Evolutionary conservation across 306 rosid genomes (phyloP).

Genomic region (Vigna hirtella): DNA sequence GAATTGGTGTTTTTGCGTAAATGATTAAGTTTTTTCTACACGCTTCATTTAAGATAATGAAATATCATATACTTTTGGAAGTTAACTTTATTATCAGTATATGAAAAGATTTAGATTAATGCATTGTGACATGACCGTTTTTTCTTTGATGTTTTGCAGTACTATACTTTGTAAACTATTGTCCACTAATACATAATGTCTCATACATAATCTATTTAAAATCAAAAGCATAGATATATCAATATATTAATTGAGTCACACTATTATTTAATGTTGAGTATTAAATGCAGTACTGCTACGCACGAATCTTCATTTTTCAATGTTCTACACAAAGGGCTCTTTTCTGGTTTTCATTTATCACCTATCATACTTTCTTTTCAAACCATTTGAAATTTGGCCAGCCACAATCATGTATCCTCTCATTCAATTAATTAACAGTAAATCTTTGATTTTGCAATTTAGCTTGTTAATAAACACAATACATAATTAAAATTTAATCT

Average conservation of each 20-base stretch:
- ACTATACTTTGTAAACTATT: not conserved
- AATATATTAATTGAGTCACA: constrained; percentile 1
- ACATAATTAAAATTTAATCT: not conserved
- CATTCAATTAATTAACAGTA: constrained; percentile 12
- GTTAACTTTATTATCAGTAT: too few relatives aligned
- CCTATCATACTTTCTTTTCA: constrained; percentile 7
- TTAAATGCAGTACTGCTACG: constrained; percentile 29
- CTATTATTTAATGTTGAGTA: not conserved
- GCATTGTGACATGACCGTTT: not conserved
- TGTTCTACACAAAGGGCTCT: not conserved
- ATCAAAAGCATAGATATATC: constrained; percentile 2
- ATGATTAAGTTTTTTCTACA: too few relatives aligned
- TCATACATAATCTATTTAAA: not conserved
- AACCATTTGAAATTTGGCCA: constrained; percentile 28
- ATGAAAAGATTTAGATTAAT: too few relatives aligned
- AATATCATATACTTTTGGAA: too few relatives aligned
- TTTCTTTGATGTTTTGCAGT: not conserved
- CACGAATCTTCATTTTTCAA: constrained; percentile 35
- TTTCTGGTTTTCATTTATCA: constrained; percentile 23
- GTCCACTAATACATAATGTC: not conserved
- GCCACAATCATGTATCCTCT: not conserved
- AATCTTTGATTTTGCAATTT: not conserved
- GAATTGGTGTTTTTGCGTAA: too few relatives aligned
- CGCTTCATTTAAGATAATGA: too few relatives aligned
- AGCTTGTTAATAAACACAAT: not conserved